Evolutionary conservation across 441 rosid species (phyloP).

Genomic region (Monsonia emarginata): DNA sequence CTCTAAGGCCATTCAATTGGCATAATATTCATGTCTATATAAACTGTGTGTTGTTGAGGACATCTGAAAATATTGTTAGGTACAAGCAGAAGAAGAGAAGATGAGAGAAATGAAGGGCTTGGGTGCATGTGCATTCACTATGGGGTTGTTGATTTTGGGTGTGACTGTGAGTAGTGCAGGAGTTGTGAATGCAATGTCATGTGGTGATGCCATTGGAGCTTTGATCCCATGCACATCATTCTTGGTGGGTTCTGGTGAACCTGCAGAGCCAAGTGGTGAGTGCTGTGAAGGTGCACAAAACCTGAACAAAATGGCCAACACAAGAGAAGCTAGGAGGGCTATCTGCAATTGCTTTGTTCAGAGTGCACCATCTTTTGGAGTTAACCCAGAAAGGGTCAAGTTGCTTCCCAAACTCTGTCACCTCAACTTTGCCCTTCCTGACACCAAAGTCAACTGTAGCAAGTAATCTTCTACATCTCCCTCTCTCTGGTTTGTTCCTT

Average conservation of each 20-base stretch:
- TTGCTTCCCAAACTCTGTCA: not conserved
- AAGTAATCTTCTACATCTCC: not conserved
- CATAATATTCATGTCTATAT: not conserved
- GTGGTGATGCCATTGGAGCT: not conserved
- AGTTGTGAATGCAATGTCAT: not conserved
- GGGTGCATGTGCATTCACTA: not conserved
- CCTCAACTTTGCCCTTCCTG: conserved; percentile 2
- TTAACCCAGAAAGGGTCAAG: not conserved
- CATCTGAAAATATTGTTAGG: too few species aligned
- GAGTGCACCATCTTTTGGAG: not conserved
- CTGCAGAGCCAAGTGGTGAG: conserved; percentile 1
- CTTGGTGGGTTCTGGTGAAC: not conserved
- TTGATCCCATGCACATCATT: not conserved
- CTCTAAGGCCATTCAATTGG: too few species aligned
- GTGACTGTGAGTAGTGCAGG: not conserved
- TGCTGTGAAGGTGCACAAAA: not conserved
- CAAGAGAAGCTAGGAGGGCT: not conserved
- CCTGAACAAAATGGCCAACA: not conserved
- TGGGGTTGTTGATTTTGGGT: not conserved
- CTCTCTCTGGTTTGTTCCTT: not conserved
- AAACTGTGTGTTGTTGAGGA: not conserved
- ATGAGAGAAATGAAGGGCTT: not conserved
- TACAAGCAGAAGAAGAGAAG: not conserved
- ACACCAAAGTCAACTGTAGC: not conserved
- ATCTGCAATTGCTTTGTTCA: not conserved